A percentile compares a stretch with the other conserved stretches of the same genome.
Evolutionary conservation across 805 yeast genomes (phyloP).

Genomic region (Jamesozyma gamospora): DNA sequence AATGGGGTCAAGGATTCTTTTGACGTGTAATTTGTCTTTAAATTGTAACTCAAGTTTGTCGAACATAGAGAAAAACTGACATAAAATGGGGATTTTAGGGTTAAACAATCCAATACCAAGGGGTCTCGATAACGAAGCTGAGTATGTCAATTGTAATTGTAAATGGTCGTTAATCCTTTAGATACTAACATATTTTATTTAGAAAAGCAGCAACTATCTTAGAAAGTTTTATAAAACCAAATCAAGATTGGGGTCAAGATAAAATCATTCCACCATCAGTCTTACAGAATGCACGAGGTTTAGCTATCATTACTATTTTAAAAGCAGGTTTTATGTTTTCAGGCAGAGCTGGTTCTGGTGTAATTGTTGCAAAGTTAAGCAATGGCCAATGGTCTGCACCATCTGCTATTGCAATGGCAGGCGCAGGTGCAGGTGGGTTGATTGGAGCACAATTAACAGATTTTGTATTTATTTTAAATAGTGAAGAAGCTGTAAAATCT

Average conservation of each 20-base stretch:
- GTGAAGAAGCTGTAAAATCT: slow-evolving; percentile 80
- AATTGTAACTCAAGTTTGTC: too few species aligned
- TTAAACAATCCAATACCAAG: slow-evolving; percentile 92
- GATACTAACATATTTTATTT: not conserved
- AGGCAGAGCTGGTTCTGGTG: slow-evolving; percentile 96
- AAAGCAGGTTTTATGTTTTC: slow-evolving; percentile 95
- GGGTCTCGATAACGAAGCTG: slow-evolving; percentile 73
- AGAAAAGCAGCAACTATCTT: slow-evolving; percentile 84
- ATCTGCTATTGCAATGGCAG: slow-evolving; percentile 91
- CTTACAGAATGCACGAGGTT: slow-evolving; percentile 81
- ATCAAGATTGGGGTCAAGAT: slow-evolving; percentile 84
- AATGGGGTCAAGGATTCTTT: too few species aligned
- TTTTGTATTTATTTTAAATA: slow-evolving; percentile 87
- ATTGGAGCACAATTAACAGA: slow-evolving; percentile 95
- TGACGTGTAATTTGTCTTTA: too few species aligned
- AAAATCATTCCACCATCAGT: slow-evolving; percentile 83
- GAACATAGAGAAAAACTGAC: too few species aligned
- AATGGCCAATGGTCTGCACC: slow-evolving; percentile 98
- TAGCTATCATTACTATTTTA: slow-evolving; percentile 86
- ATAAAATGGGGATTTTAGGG: slow-evolving; percentile 40
- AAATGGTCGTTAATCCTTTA: too few species aligned
- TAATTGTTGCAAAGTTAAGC: slow-evolving; percentile 84
- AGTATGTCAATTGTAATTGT: slow-evolving; percentile 43
- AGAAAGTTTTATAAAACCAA: slow-evolving; percentile 85
- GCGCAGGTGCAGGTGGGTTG: slow-evolving; percentile 98